Base-by-base conservation (phyloP, 495 filamentous ascomycete species). In the Pseudevernia furfuracea region DNA sequence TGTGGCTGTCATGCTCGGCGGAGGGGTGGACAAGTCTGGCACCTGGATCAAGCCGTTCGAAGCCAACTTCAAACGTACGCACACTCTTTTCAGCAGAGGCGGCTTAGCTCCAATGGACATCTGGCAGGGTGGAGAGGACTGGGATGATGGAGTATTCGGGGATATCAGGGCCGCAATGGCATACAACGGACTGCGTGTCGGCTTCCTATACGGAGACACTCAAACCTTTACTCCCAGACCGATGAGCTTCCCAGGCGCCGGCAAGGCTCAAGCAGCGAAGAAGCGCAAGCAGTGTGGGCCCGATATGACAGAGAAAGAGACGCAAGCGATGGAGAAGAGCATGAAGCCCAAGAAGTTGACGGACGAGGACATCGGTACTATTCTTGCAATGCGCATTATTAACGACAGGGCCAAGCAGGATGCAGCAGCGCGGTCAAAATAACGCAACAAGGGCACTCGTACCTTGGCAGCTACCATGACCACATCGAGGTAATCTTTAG, bases 81-180 rank as follows among this genome's bases (percentile, higher is more conserved):
- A 60, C 14, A 32, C 58, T 28, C 52, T 48, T 8, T 32, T 66
- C 39, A 63, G 53, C 10, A 59, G 58, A 39, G 65, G 65, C 28
- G 65, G 65, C 8, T 2, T 59, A 12, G 65, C 65, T 48, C 65
- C 65, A 28, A 66, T 63, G 30, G 65, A 66, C 39, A 25, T 44
- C 30, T 60, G 53, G 43, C 28, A 7, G 58, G 60, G 25, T 19
- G 60, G 43, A 38, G 59, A 63, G 7, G 15, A 52, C 11, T 66
- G 65, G 65, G 46, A 62, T 19, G 61, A 56, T 25, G 30, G 52
- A 9, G 30, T 66, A 10, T 43, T 62, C 36, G 14, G 48, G 9
- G 59, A 59, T 17, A 32, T 68, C n/a, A 30, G 43, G 48, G 25
- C 15, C 2, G 66, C 66, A 38, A 65, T 68, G 66, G 66, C 61